These are phyloP conservation scores for Prunus dulcis DNA, from an alignment of 306 rosid genomes.

Conservation along the genomic window DNA sequence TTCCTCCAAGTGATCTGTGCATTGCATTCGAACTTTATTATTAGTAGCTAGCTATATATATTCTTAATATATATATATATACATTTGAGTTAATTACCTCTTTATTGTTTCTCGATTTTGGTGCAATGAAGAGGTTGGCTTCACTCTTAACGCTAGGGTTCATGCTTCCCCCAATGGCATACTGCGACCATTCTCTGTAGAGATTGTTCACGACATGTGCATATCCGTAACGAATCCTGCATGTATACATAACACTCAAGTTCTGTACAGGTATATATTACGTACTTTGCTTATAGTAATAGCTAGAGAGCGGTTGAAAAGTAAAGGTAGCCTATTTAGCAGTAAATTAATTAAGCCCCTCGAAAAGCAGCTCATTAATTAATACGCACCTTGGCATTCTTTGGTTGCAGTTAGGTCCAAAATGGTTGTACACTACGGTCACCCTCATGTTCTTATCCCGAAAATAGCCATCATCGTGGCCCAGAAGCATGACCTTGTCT, in stretches of 20 bases:
- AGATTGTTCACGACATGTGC: conserved; percentile 43
- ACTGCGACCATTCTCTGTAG: conserved; percentile 37
- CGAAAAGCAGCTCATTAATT: no score
- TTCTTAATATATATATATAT: neutral
- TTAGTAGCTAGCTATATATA: no score
- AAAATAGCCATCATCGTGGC: conserved; percentile 37
- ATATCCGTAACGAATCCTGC: conserved; percentile 35
- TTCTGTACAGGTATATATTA: no score
- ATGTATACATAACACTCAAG: neutral
- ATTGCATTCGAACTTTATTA: no score
- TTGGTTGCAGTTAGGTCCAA: conserved; percentile 48
- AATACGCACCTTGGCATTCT: conserved; percentile 35
- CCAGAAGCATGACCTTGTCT: conserved; percentile 43
- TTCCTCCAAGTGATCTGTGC: conserved; percentile 31
- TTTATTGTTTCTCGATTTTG: conserved; percentile 26
- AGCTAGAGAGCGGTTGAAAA: no score
- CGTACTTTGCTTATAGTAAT: no score
- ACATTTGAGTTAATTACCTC: conserved; percentile 19
- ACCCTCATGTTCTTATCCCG: conserved; percentile 34
- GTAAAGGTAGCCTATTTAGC: no score
- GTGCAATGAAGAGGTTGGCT: conserved; percentile 41
- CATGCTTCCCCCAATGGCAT: conserved; percentile 52
- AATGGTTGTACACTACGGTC: conserved; percentile 35
- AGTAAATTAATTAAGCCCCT: no score
- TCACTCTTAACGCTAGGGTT: conserved; percentile 44